Base-by-base conservation (phyloP, 225 moss, liverwort and hornwort genomes). In the Rhytidiadelphus loreus region DNA sequence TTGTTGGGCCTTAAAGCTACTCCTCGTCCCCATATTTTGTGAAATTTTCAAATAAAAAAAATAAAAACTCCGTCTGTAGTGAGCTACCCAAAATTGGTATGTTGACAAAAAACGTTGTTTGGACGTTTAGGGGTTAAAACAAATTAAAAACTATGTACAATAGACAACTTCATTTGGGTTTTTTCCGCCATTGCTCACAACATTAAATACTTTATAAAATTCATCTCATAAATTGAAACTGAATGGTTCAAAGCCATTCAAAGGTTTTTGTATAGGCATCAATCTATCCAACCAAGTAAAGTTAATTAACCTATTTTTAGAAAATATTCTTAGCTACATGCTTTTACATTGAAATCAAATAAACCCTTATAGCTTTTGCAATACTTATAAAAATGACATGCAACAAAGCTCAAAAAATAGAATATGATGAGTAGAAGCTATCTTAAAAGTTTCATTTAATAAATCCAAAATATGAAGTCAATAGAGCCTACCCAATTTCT, bases 401-500 rank as follows among this genome's bases (percentile, higher is more conserved):
- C 29, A 73, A 72, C 2, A 30, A 46, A 73, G 18, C 10, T 17
- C 29, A 2, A 29, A 11, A 46, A 0, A 44, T 17, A 44, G 2
- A 72, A 1, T 72, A 44, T 29, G 2, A 29, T 72, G 9, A 26
- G 1, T 41, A 44, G 6, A 46, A 72, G 4, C 4, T 44, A 26
- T 44, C 0, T 0, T 16, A 44, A 72, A 29, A 16, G 0, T 28
- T 44, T 71, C 2, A 10, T 43, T 1, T 3, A 16, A 28, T 16
- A 26, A 28, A 9, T 28, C 1, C 6, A 44, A 72, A 44, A 28
- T 72, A 28, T 16, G 13, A 71, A 72, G 16, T 29, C 16, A 28
- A 44, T 6, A 29, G 6, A 29, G 0, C 17, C 0, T 46, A 0
- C 7, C 0, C 0, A 1, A 72, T 6, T 44, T 10, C 1, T 28